Base-by-base conservation (phyloP, 257 asterid genomes). In the Echites panduratus region DNA sequence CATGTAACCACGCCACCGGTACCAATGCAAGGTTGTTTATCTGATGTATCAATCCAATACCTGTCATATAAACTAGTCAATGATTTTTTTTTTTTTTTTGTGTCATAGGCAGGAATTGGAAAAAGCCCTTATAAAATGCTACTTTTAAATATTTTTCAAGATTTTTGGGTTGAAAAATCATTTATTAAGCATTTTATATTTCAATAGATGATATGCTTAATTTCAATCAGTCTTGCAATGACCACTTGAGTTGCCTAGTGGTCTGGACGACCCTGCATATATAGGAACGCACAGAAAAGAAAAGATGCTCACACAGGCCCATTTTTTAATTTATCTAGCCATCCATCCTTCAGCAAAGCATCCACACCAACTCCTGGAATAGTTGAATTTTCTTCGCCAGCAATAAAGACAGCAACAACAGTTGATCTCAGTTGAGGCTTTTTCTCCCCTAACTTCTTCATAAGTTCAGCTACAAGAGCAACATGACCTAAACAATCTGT, bases 21-120 rank as follows among this genome's bases (percentile, higher is more conserved):
- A 72, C 99, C 99, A 76, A 94, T 87, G 83, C 99, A 94, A 61
- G 99, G 99, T 73, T 94, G 99, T 76, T 91, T 91, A 83, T 94
- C 99, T 11, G 99, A 96, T 61, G 99, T 91, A 71, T 94, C 99
- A 70, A 94, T 94, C 99, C 99, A 94, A 84, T 87, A 94, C 78
- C 99, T 94, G 85, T 61, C 68, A 59, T 32, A 32, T 1, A 32
- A 32, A 32, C 38, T 32, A 32, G 38, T 32, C 38, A 32, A 32
- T 32, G 38, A 32, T 32, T 32, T 32, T 32, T 32, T 32, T 32
- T 1, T 32, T 32, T 3, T 32, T 13, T 45, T 9, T 45, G n/a
- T n/a, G n/a, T n/a, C n/a, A n/a, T n/a, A n/a, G n/a, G n/a, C n/a
- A n/a, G n/a, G n/a, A n/a, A n/a, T n/a, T 45, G 14, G 14, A 5